Percentiles rank a stretch among this genome's conserved stretches.
phyloP scores from a whole-genome alignment of 176 grass and related monocot species.

The Musa schizocarpa region DNA sequence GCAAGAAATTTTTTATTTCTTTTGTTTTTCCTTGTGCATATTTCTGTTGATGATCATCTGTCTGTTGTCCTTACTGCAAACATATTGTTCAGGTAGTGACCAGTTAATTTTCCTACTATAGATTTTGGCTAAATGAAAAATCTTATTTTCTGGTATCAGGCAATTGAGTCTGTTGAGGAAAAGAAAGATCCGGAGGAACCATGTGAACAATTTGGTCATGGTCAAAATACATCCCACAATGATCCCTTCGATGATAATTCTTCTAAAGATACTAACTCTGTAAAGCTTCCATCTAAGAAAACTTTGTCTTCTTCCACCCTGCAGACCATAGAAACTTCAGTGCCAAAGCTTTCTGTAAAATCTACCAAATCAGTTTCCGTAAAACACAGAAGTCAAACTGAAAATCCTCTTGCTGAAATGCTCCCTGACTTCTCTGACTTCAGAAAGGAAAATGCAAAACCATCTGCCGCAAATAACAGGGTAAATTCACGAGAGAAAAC shows the following conservation, averaged over 20 bases:
- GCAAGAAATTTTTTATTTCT: neutral
- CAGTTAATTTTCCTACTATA: too few species aligned
- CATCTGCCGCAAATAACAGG: conserved; percentile 49
- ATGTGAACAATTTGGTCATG: conserved; percentile 2
- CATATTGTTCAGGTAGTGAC: neutral
- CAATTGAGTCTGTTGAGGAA: conserved; percentile 39
- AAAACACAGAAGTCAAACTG: conserved; percentile 42
- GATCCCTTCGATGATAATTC: conserved; percentile 71
- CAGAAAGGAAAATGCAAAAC: conserved; percentile 94
- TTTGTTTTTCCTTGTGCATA: neutral
- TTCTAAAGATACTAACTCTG: conserved; percentile 64
- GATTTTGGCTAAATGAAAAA: neutral
- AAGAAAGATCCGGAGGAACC: conserved; percentile 43
- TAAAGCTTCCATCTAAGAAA: conserved; percentile 58
- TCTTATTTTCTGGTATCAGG: conserved; percentile 37
- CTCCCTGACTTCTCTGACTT: conserved; percentile 81
- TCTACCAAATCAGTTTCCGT: conserved; percentile 39
- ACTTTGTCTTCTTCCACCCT: conserved; percentile 39
- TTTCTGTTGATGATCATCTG: neutral
- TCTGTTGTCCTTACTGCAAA: neutral
- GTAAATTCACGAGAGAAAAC: conserved; percentile 35
- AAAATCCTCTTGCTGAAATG: conserved; percentile 75
- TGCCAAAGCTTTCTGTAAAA: conserved; percentile 44
- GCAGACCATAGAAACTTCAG: conserved; percentile 20
- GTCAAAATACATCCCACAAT: conserved; percentile 32